A percentile compares a stretch with the other conserved stretches of the same genome.
Evolutionary conservation across 2,329 filamentous ascomycete genomes (phyloP).

Genomic region (Ophiostoma himal-ulmi): DNA sequence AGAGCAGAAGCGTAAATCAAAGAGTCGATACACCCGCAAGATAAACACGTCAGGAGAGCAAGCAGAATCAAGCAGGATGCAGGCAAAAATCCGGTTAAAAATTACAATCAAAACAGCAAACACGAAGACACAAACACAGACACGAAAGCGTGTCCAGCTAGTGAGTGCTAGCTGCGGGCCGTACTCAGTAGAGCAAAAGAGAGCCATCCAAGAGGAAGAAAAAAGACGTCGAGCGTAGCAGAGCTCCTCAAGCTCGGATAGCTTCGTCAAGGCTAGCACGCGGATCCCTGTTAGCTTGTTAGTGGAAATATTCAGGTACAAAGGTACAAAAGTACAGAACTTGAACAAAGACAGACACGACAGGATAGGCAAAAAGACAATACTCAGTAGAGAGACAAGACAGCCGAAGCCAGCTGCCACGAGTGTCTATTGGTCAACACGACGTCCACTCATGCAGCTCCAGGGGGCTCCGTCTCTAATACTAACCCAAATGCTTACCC

Average conservation of each 20-base stretch:
- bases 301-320: neutral
- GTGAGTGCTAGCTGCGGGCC: neutral
- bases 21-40: neutral
- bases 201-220: neutral
- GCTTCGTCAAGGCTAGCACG: conserved; percentile 19
- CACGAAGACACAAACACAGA: neutral
- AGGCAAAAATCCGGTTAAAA: neutral
- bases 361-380: neutral
- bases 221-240: too few species aligned
- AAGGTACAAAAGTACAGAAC: neutral
- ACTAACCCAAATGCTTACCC: neutral
- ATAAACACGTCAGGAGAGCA: neutral
- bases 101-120: neutral
- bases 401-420: neutral
- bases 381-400: too few species aligned
- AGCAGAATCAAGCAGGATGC: neutral
- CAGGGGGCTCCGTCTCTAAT: neutral
- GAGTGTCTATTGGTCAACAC: neutral
- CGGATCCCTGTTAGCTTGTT: conserved; percentile 15
- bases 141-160: conserved; percentile 5
- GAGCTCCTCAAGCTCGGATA: neutral
- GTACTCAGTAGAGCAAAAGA: conserved; percentile 1
- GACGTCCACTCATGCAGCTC: conserved; percentile 9
- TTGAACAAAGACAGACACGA: neutral
- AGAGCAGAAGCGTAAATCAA: neutral